Conservation (phyloP, 768 basidiomycete species). For the Epithele typhae region DNA sequence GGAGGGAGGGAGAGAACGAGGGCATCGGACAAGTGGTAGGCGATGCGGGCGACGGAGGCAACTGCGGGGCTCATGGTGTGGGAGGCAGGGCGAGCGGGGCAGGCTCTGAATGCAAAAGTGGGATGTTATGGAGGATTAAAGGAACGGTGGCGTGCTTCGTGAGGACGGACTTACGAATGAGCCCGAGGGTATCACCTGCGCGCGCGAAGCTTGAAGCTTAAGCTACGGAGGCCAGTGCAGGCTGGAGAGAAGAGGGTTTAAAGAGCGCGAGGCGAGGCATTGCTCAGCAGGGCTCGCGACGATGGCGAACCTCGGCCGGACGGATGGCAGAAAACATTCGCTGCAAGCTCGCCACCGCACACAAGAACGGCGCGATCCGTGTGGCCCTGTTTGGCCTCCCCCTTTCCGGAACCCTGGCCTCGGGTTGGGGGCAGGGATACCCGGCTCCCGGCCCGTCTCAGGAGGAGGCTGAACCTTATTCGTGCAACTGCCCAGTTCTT, state of each 20-base stretch:
- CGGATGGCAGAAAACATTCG: slow-evolving; percentile 10
- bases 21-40: slow-evolving; percentile 65
- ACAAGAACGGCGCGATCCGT: slow-evolving; percentile 14
- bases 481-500: slow-evolving; percentile 25
- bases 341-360: slow-evolving; percentile 2
- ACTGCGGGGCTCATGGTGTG: slow-evolving; percentile 8
- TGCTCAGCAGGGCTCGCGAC: too few species aligned
- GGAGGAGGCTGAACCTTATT: slow-evolving; percentile 17
- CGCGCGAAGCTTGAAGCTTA: too few species aligned
- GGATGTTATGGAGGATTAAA: too few species aligned
- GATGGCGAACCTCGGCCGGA: too few species aligned
- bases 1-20: slow-evolving; percentile 54
- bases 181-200: too few species aligned
- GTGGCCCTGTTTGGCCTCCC: slow-evolving; percentile 13
- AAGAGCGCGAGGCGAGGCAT: too few species aligned
- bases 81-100: too few species aligned
- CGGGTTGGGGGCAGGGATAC: slow-evolving; percentile 15
- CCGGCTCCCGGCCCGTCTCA: background rate
- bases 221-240: too few species aligned
- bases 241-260: too few species aligned
- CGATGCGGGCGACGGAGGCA: slow-evolving; percentile 57
- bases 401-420: slow-evolving; percentile 2
- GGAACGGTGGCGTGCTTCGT: too few species aligned
- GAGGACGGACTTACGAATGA: too few species aligned
- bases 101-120: too few species aligned